Evolutionary conservation across 306 rosid genomes (phyloP).

Genomic region (Abrus pulchellus): DNA sequence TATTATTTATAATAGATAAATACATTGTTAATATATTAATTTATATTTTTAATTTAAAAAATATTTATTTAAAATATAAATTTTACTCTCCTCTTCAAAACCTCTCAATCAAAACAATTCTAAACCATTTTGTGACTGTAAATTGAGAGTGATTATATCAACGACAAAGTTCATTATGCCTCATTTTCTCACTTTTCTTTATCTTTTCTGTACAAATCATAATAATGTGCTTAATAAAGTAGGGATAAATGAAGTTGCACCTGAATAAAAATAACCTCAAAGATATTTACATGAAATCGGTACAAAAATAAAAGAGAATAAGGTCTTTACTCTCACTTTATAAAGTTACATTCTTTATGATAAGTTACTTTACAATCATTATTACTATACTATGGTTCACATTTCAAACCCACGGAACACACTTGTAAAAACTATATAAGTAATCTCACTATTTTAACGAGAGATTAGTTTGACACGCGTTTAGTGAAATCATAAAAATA

Average conservation of each 20-base stretch:
- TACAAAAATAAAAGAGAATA: conserved; percentile 1
- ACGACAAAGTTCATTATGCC: neutral
- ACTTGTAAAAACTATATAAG: neutral
- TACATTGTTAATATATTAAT: no score
- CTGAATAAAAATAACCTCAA: neutral
- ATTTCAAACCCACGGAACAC: neutral
- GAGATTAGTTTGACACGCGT: neutral
- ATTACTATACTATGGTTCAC: conserved; percentile 1
- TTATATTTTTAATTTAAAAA: no score
- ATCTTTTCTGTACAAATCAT: neutral
- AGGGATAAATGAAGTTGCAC: neutral
- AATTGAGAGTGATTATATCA: conserved; percentile 2
- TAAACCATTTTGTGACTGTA: neutral
- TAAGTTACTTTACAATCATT: conserved; percentile 28
- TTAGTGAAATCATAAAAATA: neutral
- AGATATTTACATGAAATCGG: neutral
- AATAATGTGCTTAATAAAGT: conserved; percentile 25
- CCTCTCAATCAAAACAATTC: no score
- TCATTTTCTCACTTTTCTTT: neutral
- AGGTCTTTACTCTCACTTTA: conserved; percentile 21
- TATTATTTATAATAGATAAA: no score
- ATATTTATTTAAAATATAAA: no score
- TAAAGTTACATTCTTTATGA: conserved; percentile 33
- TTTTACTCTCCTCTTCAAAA: no score
- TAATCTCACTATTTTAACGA: neutral